These are phyloP conservation scores for Porphyrellus cyaneotinctus DNA, from an alignment of 768 basidiomycete genomes.

Conservation along the genomic window DNA sequence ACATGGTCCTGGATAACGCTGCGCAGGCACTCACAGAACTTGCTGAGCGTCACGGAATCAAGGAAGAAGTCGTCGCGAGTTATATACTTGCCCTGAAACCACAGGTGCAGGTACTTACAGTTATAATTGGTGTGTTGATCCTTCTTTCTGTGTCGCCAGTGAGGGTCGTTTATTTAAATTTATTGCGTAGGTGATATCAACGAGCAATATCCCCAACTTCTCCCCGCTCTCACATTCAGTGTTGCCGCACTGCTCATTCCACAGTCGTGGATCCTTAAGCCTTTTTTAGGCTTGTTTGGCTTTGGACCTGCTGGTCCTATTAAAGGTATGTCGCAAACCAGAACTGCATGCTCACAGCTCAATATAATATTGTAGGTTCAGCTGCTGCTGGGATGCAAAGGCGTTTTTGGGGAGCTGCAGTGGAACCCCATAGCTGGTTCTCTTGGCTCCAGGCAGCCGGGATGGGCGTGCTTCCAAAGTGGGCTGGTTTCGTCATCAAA, in stretches of 20 bases:
- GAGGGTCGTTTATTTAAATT: no score
- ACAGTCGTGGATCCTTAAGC: slow-evolving; percentile 11
- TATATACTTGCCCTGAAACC: slow-evolving; percentile 6
- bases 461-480: no score
- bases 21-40: neutral
- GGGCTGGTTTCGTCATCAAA: no score
- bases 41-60: neutral
- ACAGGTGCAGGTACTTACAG: slow-evolving; percentile 2
- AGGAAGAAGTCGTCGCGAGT: neutral
- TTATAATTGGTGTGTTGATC: slow-evolving; percentile 13
- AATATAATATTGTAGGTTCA: slow-evolving; percentile 4
- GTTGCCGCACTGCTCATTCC: slow-evolving; percentile 10
- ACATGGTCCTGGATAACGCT: slow-evolving; percentile 5
- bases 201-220: no score
- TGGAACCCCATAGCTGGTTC: no score
- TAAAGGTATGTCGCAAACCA: neutral
- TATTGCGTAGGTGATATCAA: slow-evolving; percentile 17
- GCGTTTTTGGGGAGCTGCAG: no score
- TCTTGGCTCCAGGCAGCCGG: no score
- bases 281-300: slow-evolving; percentile 9
- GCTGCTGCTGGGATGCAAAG: slow-evolving; percentile 9
- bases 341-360: neutral
- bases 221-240: neutral
- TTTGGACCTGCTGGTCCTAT: slow-evolving; percentile 14
- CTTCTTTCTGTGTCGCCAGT: no score